Base-by-base conservation (phyloP, 2,329 filamentous ascomycete genomes). In the Amphichorda felina region DNA sequence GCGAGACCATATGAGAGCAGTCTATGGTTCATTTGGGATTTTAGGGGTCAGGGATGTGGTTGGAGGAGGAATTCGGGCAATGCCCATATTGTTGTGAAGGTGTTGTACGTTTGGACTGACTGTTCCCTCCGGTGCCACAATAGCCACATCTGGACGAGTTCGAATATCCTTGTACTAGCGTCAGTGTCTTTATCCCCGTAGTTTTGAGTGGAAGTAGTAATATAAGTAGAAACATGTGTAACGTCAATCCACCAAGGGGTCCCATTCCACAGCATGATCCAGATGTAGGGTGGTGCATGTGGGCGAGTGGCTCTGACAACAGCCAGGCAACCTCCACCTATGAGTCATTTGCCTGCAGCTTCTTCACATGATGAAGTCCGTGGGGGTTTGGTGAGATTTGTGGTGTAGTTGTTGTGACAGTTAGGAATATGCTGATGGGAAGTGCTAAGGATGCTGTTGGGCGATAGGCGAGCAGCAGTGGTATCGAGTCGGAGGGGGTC, bases 111-210 rank as follows among this genome's bases (percentile, higher is more conserved):
- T 65, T 67, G 55, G 59, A 67, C 61, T 70, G 60, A 63, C 64
- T 64, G 47, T 61, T 58, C 40, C 59, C 60, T 48, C 52, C 54
- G 34, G 58, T 51, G 43, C 63, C 63, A 51, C 69, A 72, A 47
- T 72, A 72, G 35, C 68, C 68, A 48, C 69, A 72, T 45, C 55
- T 64, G 30, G 63, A 60, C 25, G 68, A 70, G 39, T 61, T 66
- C 40, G 59, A 64, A 47, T 72, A 72, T 29, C 68, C 68, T 72
- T 38, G 13, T 22, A 44, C 46, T 40, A 47, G 25, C n/a, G 25
- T 29, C 27, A 29, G 27, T 29, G 13, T n/a, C 21, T 24, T 10
- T 10, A 24, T 24, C 21, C n/a, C n/a, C n/a, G n/a, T n/a, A n/a
- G n/a, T n/a, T n/a, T n/a, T n/a, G n/a, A n/a, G n/a, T n/a, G n/a